These are phyloP conservation scores for Colletotrichum magnum DNA, from an alignment of 2,329 filamentous ascomycete species.

Conservation along the genomic window DNA sequence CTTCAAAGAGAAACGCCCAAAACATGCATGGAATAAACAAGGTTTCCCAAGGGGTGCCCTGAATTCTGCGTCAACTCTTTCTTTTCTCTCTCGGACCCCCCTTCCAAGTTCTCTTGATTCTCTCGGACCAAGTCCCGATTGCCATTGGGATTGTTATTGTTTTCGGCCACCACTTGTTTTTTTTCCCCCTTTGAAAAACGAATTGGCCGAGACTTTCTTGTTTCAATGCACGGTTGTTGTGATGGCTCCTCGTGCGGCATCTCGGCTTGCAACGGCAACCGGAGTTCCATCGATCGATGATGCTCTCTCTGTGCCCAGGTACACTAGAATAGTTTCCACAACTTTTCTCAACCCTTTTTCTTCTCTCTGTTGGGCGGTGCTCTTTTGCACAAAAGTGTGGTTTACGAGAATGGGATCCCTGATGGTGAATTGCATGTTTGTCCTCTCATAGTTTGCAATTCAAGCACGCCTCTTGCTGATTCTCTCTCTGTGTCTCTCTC, in stretches of 20 bases:
- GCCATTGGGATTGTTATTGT: too few species aligned
- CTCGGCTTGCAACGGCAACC: not conserved
- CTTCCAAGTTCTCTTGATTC: too few species aligned
- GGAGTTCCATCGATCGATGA: too few species aligned
- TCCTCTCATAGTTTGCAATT: constrained; percentile 9
- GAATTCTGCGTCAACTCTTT: not conserved
- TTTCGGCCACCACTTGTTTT: too few species aligned
- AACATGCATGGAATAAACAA: constrained; percentile 7
- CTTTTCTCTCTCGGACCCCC: not conserved
- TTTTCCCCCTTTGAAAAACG: not conserved
- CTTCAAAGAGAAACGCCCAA: constrained; percentile 1
- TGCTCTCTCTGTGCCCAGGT: too few species aligned
- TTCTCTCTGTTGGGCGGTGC: not conserved
- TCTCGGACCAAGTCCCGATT: too few species aligned
- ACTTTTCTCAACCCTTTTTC: not conserved
- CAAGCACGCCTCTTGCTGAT: too few species aligned
- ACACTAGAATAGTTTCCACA: too few species aligned
- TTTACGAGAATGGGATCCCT: constrained; percentile 11
- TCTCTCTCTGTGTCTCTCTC: too few species aligned
- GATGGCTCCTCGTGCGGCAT: not conserved
- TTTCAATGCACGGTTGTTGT: constrained; percentile 21
- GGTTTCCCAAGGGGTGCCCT: constrained; percentile 16
- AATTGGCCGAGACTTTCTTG: constrained; percentile 23
- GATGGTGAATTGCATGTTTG: constrained; percentile 24
- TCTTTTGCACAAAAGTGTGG: not conserved